phyloP scores from a whole-genome alignment of 129 eudicot species.

The Flaveria trinervia region DNA sequence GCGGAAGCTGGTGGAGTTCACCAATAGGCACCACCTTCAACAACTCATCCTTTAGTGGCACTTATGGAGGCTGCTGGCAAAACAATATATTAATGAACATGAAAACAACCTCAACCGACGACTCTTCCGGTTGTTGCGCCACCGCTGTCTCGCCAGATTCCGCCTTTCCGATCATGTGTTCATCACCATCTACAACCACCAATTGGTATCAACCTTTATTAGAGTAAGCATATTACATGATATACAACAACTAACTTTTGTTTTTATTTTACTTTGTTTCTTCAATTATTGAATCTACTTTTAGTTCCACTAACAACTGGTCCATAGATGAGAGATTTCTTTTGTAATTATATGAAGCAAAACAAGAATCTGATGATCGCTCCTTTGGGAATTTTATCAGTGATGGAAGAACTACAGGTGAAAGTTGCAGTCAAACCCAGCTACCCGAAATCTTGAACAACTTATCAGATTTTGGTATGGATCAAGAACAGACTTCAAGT shows the following conservation, averaged over 20 bases:
- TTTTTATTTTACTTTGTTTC: slow-evolving; percentile 33
- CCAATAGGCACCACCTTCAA: slow-evolving; percentile 30
- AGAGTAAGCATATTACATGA: slow-evolving; percentile 30
- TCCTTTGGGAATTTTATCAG: slow-evolving; percentile 16
- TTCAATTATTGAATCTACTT: slow-evolving; percentile 42
- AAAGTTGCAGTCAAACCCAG: slow-evolving; percentile 39
- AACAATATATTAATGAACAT: slow-evolving; percentile 27
- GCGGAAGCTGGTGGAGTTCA: slow-evolving; percentile 43
- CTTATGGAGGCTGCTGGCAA: slow-evolving; percentile 29
- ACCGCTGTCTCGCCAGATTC: slow-evolving; percentile 36
- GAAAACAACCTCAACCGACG: slow-evolving; percentile 35
- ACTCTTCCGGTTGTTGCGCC: slow-evolving; percentile 29
- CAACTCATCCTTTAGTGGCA: slow-evolving; percentile 14
- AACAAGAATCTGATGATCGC: slow-evolving; percentile 36
- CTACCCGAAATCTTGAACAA: slow-evolving; percentile 43
- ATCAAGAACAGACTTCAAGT: slow-evolving; percentile 34
- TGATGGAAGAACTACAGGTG: slow-evolving; percentile 21
- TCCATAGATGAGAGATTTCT: slow-evolving; percentile 23
- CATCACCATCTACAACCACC: slow-evolving; percentile 31
- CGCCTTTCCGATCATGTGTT: slow-evolving; percentile 27
- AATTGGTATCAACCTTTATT: slow-evolving; percentile 43
- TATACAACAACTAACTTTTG: slow-evolving; percentile 21
- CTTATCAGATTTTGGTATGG: slow-evolving; percentile 23
- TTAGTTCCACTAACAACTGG: slow-evolving; percentile 38
- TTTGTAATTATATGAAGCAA: slow-evolving; percentile 39